phyloP scores from a whole-genome alignment of 2,329 filamentous ascomycete genomes.

The Xylaria arbuscula region DNA sequence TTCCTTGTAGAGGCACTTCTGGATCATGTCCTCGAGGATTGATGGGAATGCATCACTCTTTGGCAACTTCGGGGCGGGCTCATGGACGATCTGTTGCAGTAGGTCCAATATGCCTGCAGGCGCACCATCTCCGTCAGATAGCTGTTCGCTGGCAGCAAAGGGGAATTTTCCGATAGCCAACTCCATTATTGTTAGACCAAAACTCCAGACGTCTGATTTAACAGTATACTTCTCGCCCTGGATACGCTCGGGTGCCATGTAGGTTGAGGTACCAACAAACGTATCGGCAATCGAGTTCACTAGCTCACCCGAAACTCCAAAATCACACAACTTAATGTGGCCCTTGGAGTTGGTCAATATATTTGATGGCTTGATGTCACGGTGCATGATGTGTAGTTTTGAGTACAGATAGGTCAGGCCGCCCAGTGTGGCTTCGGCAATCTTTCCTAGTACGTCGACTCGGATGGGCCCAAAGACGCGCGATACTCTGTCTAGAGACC shows the following conservation, averaged over 20 bases:
- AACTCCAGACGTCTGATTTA: constrained; percentile 99
- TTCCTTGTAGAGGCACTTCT: constrained; percentile 92
- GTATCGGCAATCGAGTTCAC: constrained; percentile 98
- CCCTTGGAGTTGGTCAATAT: constrained; percentile 95
- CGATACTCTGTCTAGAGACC: constrained; percentile 91
- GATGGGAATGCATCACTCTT: constrained; percentile 97
- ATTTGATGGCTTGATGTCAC: constrained; percentile 98
- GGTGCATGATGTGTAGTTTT: constrained; percentile 97
- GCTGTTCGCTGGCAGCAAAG: constrained; percentile 79
- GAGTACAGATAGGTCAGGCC: constrained; percentile 95
- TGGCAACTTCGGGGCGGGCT: constrained; percentile 90
- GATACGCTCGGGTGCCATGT: constrained; percentile 98
- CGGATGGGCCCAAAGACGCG: constrained; percentile 94
- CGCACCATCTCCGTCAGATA: constrained; percentile 79
- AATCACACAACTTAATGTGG: constrained; percentile 97
- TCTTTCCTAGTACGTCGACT: constrained; percentile 96
- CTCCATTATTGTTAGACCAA: constrained; percentile 95
- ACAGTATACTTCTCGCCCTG: constrained; percentile 97
- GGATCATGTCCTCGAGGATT: constrained; percentile 96
- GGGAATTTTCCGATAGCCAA: constrained; percentile 97
- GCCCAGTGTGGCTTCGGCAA: constrained; percentile 92
- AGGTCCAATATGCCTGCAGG: constrained; percentile 96
- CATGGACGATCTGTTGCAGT: constrained; percentile 96
- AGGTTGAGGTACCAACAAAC: constrained; percentile 97
- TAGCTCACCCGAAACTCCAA: constrained; percentile 97